Base-by-base conservation (phyloP, 805 yeast species). In the Candida coquimbonensis region DNA sequence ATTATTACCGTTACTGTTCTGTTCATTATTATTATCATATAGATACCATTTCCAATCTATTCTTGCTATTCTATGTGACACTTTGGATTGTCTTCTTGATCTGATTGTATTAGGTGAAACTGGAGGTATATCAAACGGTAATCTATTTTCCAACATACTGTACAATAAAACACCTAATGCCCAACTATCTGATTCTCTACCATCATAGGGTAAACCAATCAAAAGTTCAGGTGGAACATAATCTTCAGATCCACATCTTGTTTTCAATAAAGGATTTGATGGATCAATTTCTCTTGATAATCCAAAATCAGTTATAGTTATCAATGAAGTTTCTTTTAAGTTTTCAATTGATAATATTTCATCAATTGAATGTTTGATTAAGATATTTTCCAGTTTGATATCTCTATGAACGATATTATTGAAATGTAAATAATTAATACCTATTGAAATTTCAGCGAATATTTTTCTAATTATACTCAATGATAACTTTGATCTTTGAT, bases 161-260 rank as follows among this genome's bases (percentile, higher is more conserved):
- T 89, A 93, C 1, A 90, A 65, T n/a, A 90, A 69, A 3, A 93
- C 98, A 3, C 99, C 99, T 9, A 90, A 63, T 1, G 97, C 87
- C 99, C 99, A 93, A 17, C 90, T 72, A 62, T 93, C 99, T 41
- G 93, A 83, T 52, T 87, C 80, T 43, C 85, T 75, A 12, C 99
- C 99, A 57, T 91, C 91, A 59, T 93, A 93, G 7, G 88, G 83
- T 46, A 87, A 72, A 1, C 98, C 98, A 79, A 93, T 78, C 35
- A 93, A 68, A 24, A 93, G 66, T 59, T 93, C 99, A 0, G 99
- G 99, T 0, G 96, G 83, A 7, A 93, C 96, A 57, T 93, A 93
- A 61, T 93, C 99, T 51, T 87, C 96, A 1, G 96, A 87, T 0
- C 99, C 99, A 63, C 99, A 93, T 49, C 98, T 67, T 1, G 98